A percentile compares a stretch with the other conserved stretches of the same genome.
These are phyloP conservation scores for Penicillium sp. DNA, from an alignment of 2,329 filamentous ascomycete species.

Conservation along the genomic window DNA sequence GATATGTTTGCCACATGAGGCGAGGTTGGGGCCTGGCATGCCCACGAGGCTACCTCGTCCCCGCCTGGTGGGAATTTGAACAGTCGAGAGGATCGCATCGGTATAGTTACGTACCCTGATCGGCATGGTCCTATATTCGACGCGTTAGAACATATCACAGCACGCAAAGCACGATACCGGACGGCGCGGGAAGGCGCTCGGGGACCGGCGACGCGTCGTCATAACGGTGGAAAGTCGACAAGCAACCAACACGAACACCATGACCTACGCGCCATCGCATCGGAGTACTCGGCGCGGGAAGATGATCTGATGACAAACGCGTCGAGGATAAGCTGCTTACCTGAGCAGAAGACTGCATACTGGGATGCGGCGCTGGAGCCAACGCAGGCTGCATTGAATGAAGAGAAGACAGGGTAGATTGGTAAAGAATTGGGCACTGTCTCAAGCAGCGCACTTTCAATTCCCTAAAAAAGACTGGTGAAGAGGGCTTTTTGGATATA, in stretches of 20 bases:
- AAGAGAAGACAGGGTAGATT: slow-evolving; percentile 10
- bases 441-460: slow-evolving; percentile 1
- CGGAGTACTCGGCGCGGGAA: slow-evolving; percentile 18
- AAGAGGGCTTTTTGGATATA: slow-evolving; percentile 16
- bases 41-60: not conserved
- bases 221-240: not conserved
- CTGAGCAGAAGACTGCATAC: slow-evolving; percentile 50
- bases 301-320: slow-evolving; percentile 38
- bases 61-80: not conserved
- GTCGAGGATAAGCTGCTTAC: slow-evolving; percentile 45
- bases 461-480: slow-evolving; percentile 2
- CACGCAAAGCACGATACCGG: slow-evolving; percentile 1
- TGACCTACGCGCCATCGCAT: slow-evolving; percentile 1
- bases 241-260: not conserved
- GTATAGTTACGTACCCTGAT: slow-evolving; percentile 41
- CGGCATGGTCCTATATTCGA: slow-evolving; percentile 39
- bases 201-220: slow-evolving; percentile 15
- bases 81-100: slow-evolving; percentile 30
- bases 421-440: slow-evolving; percentile 2
- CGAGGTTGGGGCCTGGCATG: not conserved
- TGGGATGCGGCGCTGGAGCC: slow-evolving; percentile 48
- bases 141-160: slow-evolving; percentile 11
- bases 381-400: slow-evolving; percentile 44
- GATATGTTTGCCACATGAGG: not conserved
- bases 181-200: slow-evolving; percentile 4